A percentile compares a stretch with the other conserved stretches of the same genome.
Conservation (phyloP, 139 green algal species). For the Raphidocelis subcapitata region DNA sequence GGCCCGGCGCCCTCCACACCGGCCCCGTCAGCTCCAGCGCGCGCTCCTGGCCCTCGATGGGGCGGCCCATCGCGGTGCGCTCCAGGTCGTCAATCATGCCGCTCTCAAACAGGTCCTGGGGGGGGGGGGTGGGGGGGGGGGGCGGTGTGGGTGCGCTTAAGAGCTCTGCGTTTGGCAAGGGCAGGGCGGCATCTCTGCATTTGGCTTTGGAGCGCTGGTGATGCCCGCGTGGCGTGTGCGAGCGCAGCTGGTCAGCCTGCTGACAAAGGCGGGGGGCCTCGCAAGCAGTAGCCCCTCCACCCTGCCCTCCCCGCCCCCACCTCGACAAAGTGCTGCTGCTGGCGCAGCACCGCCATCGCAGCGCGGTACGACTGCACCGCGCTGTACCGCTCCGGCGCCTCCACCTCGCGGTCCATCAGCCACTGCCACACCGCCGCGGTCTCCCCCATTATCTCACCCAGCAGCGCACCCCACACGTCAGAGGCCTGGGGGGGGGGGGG, state of each 20-base stretch:
- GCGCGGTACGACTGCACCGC: conserved; percentile 86
- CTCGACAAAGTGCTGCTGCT: conserved; percentile 76
- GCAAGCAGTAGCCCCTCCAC: too few species aligned
- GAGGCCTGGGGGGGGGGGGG: background rate
- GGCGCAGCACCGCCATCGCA: conserved; percentile 74
- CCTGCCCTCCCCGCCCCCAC: conserved; percentile 33
- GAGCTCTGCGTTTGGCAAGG: too few species aligned
- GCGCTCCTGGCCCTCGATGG: conserved; percentile 62
- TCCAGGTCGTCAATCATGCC: conserved; percentile 78
- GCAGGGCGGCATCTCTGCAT: background rate
- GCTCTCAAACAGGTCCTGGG: conserved; percentile 27
- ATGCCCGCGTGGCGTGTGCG: too few species aligned
- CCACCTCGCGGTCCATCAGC: conserved; percentile 83
- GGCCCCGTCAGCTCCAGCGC: conserved; percentile 67
- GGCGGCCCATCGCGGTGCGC: conserved; percentile 49
- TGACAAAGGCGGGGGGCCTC: too few species aligned
- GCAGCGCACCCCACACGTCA: conserved; percentile 28
- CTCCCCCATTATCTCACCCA: conserved; percentile 38
- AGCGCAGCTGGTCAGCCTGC: too few species aligned
- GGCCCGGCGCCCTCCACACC: conserved; percentile 52
- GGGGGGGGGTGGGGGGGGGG: too few species aligned
- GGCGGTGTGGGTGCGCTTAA: too few species aligned
- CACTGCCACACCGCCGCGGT: conserved; percentile 58
- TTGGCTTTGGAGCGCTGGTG: too few species aligned
- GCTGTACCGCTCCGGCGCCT: conserved; percentile 74